Evolutionary conservation across 768 basidiomycete species (phyloP).

Genomic region (Glaciozyma martinii): DNA sequence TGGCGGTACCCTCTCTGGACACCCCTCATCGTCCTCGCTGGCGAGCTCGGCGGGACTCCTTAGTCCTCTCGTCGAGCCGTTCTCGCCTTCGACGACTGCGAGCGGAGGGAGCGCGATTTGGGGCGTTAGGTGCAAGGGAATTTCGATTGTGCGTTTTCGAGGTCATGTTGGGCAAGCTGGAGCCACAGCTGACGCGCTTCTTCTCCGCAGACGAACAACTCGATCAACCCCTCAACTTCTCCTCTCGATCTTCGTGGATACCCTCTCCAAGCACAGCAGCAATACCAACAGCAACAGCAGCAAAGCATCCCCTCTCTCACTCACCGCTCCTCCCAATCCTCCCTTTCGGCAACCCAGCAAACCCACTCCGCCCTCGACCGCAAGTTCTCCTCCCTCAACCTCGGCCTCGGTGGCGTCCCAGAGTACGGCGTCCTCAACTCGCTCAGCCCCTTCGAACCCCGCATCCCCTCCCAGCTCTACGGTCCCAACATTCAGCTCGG

Average conservation of each 20-base stretch:
- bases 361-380: not conserved
- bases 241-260: not conserved
- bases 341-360: not conserved
- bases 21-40: not conserved
- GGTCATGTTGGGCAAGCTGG: slow-evolving; percentile 6
- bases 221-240: not conserved
- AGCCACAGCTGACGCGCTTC: too few species aligned
- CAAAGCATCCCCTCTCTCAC: not conserved
- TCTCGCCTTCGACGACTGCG: slow-evolving; percentile 23
- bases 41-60: not conserved
- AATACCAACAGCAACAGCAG: not conserved
- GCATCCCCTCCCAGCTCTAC: not conserved
- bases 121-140: not conserved
- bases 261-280: slow-evolving; percentile 1
- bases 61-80: slow-evolving; percentile 33
- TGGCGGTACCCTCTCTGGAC: not conserved
- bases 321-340: not conserved
- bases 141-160: not conserved
- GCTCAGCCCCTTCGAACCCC: not conserved
- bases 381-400: not conserved
- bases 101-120: slow-evolving; percentile 4
- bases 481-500: not conserved
- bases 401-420: not conserved
- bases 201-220: too few species aligned
- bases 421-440: not conserved